Base-by-base conservation (phyloP, 345 rosid genomes). In the Murraya paniculata region DNA sequence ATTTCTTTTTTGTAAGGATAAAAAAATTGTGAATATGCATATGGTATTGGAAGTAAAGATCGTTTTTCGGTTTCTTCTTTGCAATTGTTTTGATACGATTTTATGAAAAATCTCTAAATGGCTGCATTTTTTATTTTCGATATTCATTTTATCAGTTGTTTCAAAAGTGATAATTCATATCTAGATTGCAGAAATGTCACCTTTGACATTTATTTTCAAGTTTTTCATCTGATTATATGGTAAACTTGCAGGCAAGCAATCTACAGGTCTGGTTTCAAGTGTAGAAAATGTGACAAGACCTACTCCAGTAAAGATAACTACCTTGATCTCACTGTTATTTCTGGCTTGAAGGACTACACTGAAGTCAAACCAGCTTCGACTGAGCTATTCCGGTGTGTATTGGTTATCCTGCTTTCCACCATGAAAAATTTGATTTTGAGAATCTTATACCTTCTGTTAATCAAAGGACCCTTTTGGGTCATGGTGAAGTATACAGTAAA, bases 201-300 rank as follows among this genome's bases (percentile, higher is more conserved):
- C 66, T 28, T 62, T 27, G 18, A 62, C 6, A 27, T 31, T 25
- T 14, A 38, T 55, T 60, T 16, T 50, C 22, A 31, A 22, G 22
- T 50, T 38, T 18, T 48, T 57, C 0, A 19, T 65, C 10, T 68
- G 35, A 9, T 25, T 62, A 13, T 64, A 31, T 71, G 33, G 35
- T 58, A 31, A 85, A 80, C 39, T 33, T 86, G 83, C 88, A 96
- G 99, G 84, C 81, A 77, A 71, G 91, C 99, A n/a, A 88, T 96
- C 64, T 93, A 91, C 76, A 86, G 97, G 79, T 93, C 99, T 38
- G 97, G 97, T 73, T 96, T 96, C 82, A 92, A 90, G 86, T 94
- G 99, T 81, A 76, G 84, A 74, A 87, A 78, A 21, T 96, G 99
- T 86, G 81, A 84, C 79, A 96, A 89, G 80, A 86, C 99, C 39